Conservation (phyloP, 2,329 filamentous ascomycete genomes). For the Alternaria arbusti region DNA sequence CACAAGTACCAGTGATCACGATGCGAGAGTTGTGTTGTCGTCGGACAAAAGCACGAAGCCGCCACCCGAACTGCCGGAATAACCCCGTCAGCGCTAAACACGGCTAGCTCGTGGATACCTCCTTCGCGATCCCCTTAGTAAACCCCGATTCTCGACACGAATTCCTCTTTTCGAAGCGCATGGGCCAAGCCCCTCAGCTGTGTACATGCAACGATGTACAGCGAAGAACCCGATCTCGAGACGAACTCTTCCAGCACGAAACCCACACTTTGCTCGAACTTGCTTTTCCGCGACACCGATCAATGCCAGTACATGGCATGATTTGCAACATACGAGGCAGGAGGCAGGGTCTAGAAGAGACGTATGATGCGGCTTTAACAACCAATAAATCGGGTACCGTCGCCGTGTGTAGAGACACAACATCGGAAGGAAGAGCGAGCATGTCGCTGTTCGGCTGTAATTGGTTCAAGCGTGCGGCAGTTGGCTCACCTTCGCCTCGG, state of each 20-base stretch:
- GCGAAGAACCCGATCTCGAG: neutral
- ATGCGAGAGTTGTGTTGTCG: neutral
- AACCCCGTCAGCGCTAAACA: neutral
- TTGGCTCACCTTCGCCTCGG: neutral
- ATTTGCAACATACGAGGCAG: neutral
- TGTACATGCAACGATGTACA: neutral
- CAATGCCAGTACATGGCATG: neutral
- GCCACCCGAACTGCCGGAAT: neutral
- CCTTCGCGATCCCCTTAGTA: slow-evolving; percentile 5
- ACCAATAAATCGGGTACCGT: neutral
- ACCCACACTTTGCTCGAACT: neutral
- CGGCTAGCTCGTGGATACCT: neutral
- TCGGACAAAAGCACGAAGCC: neutral
- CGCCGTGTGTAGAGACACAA: neutral
- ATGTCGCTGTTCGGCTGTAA: neutral
- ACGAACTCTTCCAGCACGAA: neutral
- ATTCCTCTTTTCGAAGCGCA: neutral
- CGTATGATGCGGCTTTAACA: neutral
- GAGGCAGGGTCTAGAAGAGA: neutral
- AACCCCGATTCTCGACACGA: slow-evolving; percentile 8
- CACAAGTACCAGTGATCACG: neutral
- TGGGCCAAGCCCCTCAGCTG: neutral
- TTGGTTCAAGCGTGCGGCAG: neutral
- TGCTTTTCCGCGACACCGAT: neutral
- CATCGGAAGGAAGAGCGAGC: neutral